phyloP scores from a whole-genome alignment of 2,329 filamentous ascomycete species.

The Cladophialophora bantiana region DNA sequence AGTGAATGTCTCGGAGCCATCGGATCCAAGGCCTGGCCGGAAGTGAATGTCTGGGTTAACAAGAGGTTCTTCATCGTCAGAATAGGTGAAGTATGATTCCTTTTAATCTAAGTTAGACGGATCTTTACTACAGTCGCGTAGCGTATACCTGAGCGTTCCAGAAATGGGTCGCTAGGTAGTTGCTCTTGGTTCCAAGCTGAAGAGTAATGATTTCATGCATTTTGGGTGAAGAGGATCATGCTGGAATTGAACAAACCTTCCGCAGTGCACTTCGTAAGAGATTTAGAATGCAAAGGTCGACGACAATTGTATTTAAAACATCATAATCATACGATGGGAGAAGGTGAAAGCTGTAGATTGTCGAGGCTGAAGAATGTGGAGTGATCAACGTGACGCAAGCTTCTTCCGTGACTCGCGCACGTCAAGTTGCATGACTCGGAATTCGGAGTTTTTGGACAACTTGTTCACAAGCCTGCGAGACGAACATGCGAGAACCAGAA shows the following conservation, averaged over 20 bases:
- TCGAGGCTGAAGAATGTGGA: constrained; percentile 4
- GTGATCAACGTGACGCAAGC: neutral
- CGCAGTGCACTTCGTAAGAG: neutral
- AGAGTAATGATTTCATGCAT: constrained; percentile 97
- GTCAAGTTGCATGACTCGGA: constrained; percentile 15
- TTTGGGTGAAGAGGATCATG: constrained; percentile 9
- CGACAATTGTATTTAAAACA: neutral
- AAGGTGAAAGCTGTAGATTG: neutral
- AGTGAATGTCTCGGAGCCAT: constrained; percentile 89
- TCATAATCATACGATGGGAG: neutral
- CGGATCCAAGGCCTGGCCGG: constrained; percentile 78
- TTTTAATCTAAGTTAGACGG: constrained; percentile 49
- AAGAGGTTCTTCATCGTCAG: constrained; percentile 66
- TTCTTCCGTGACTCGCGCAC: constrained; percentile 2
- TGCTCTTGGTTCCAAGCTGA: constrained; percentile 90
- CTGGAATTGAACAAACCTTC: neutral
- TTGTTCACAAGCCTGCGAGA: constrained; percentile 18
- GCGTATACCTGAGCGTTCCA: constrained; percentile 84
- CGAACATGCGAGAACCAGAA: constrained; percentile 14
- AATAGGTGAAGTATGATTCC: constrained; percentile 98
- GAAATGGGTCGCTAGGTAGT: constrained; percentile 93
- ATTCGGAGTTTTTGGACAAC: constrained; percentile 14
- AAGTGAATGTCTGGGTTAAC: constrained; percentile 90
- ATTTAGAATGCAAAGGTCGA: neutral
- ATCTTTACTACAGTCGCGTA: neutral